phyloP scores from a whole-genome alignment of 768 basidiomycete genomes.

The Leccinellum rugosiceps region DNA sequence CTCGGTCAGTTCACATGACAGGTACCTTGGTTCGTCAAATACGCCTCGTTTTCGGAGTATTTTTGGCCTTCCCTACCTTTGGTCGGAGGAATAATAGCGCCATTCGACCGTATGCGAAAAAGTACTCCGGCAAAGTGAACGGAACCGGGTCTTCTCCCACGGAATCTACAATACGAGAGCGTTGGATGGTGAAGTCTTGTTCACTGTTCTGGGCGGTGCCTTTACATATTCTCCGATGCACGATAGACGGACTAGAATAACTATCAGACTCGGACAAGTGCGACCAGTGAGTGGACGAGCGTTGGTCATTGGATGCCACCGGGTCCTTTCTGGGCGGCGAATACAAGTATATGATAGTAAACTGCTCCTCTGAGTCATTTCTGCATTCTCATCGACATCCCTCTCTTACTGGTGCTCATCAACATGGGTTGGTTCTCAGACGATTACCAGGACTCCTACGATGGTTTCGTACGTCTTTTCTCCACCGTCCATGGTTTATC shows the following conservation, averaged over 20 bases:
- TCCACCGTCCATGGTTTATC: background rate
- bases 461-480: conserved; percentile 5
- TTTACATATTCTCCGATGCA: background rate
- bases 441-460: background rate
- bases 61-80: background rate
- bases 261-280: background rate
- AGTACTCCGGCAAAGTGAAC: background rate
- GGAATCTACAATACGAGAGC: background rate
- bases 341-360: conserved; percentile 25
- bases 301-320: background rate
- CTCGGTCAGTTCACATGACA: no score
- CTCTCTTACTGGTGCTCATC: background rate
- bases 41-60: background rate
- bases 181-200: background rate
- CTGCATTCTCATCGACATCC: background rate
- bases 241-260: conserved; percentile 10
- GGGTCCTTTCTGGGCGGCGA: conserved; percentile 12
- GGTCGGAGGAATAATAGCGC: background rate
- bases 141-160: background rate
- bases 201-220: background rate
- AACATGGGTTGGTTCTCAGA: conserved; percentile 11
- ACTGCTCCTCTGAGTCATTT: background rate
- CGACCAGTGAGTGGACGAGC: background rate
- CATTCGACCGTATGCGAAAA: background rate
- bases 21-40: background rate